These are phyloP conservation scores for Aspergillus indologenus DNA, from an alignment of 495 filamentous ascomycete genomes.

Conservation along the genomic window DNA sequence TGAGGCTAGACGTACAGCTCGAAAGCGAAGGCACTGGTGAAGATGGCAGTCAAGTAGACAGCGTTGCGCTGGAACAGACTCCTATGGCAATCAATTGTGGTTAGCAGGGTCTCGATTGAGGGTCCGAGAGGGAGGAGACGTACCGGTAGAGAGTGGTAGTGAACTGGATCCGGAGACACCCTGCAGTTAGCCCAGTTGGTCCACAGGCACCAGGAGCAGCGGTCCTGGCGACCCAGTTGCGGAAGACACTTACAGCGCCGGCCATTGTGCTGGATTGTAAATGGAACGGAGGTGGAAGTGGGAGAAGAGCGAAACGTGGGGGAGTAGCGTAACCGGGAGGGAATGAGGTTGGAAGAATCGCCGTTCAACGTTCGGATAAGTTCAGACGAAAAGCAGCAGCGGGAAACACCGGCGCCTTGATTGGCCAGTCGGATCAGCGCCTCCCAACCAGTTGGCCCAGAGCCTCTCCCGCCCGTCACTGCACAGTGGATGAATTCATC, in stretches of 20 bases:
- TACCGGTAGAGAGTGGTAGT: slow-evolving; percentile 75
- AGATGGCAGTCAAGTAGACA: slow-evolving; percentile 80
- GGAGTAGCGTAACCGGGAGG: slow-evolving; percentile 23
- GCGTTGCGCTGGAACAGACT: slow-evolving; percentile 79
- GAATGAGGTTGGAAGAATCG: slow-evolving; percentile 27
- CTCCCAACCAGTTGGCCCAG: slow-evolving; percentile 5
- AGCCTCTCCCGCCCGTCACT: too few relatives aligned
- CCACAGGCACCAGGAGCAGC: neutral
- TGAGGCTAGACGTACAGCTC: slow-evolving; percentile 69
- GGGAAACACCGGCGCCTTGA: slow-evolving; percentile 47
- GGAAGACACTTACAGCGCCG: slow-evolving; percentile 41
- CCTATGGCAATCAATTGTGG: slow-evolving; percentile 48
- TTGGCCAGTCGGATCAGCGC: slow-evolving; percentile 32
- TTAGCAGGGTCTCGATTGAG: slow-evolving; percentile 21
- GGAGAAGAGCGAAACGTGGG: slow-evolving; percentile 12
- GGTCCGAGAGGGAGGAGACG: slow-evolving; percentile 43
- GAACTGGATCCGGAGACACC: slow-evolving; percentile 40
- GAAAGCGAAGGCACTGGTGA: slow-evolving; percentile 82
- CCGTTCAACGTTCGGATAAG: slow-evolving; percentile 11
- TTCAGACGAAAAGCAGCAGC: slow-evolving; percentile 36
- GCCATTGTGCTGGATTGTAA: slow-evolving; percentile 45
- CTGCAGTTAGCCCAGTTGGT: slow-evolving; percentile 38
- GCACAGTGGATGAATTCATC: neutral
- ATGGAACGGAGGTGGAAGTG: slow-evolving; percentile 18
- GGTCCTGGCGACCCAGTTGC: neutral